Percentiles rank a stretch among this genome's conserved stretches.
Conservation (phyloP, 208 protist species). For the Tetramitus jugosus region DNA sequence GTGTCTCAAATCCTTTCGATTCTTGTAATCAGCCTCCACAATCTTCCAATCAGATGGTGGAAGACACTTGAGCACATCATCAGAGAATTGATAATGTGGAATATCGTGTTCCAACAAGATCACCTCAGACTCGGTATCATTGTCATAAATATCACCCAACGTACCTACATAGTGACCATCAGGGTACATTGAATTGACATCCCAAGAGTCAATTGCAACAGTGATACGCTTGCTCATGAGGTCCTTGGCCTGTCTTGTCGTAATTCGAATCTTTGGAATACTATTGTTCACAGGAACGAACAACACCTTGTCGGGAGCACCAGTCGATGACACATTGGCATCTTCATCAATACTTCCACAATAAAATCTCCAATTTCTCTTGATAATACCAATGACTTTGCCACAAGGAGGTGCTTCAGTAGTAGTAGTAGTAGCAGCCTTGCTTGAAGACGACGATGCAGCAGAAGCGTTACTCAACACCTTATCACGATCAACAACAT, state of each 20-base stretch:
- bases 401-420: conserved; percentile 43
- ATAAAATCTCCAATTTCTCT: conserved; percentile 55
- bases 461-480: not conserved
- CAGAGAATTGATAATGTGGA: conserved; percentile 30
- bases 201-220: conserved; percentile 89
- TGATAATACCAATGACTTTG: conserved; percentile 59
- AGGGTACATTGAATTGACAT: conserved; percentile 69
- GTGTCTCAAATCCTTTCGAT: conserved; percentile 70
- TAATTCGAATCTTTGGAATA: conserved; percentile 73
- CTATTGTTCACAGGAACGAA: conserved; percentile 72
- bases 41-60: conserved; percentile 71
- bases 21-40: conserved; percentile 51
- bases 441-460: not conserved
- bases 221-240: conserved; percentile 76
- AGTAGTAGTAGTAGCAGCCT: not conserved
- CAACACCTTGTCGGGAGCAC: conserved; percentile 35
- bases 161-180: conserved; percentile 79
- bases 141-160: conserved; percentile 79
- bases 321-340: not conserved
- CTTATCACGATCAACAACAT: not conserved
- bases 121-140: conserved; percentile 81
- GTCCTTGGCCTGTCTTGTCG: conserved; percentile 57
- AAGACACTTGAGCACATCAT: conserved; percentile 56
- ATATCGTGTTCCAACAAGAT: conserved; percentile 83
- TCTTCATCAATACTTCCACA: conserved; percentile 59